phyloP scores from a whole-genome alignment of 805 yeast genomes.

The Diddensiella santjacobensis region DNA sequence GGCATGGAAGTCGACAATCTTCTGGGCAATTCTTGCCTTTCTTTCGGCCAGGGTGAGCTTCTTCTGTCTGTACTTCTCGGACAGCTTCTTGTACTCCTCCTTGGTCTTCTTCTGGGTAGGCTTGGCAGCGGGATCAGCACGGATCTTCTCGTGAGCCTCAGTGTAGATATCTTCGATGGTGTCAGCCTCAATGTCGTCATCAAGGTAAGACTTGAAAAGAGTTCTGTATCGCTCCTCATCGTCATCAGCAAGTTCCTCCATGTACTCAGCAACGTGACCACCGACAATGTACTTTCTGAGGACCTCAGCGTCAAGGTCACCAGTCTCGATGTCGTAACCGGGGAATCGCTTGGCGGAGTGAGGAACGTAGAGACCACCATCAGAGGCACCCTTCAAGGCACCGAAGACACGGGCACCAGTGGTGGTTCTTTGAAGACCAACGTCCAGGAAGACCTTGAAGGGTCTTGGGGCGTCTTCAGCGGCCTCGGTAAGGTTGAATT shows the following conservation, averaged over 20 bases:
- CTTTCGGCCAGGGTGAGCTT: conserved; percentile 92
- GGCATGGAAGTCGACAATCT: conserved; percentile 73
- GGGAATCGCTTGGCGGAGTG: conserved; percentile 99
- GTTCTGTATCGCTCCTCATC: conserved; percentile 99
- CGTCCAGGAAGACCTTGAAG: conserved; percentile 98
- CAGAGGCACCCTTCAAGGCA: conserved; percentile 99
- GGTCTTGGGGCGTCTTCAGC: conserved; percentile 99
- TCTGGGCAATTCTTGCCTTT: conserved; percentile 81
- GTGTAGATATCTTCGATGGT: conserved; percentile 92
- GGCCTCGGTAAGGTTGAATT: conserved; percentile 96
- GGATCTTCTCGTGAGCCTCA: conserved; percentile 92
- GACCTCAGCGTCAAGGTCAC: conserved; percentile 95
- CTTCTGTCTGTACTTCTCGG: conserved; percentile 83
- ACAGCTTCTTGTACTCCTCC: conserved; percentile 96
- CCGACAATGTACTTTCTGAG: conserved; percentile 99
- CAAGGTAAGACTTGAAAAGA: conserved; percentile 93
- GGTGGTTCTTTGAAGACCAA: conserved; percentile 99
- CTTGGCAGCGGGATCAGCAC: conserved; percentile 91
- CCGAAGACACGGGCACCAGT: conserved; percentile 99
- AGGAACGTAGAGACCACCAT: conserved; percentile 99
- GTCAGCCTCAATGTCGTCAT: conserved; percentile 96
- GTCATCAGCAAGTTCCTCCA: conserved; percentile 99
- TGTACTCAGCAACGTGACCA: conserved; percentile 99
- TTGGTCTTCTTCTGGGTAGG: conserved; percentile 91
- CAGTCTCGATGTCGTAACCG: conserved; percentile 98